Conservation (phyloP, 495 filamentous ascomycete species). For the Cercophora newfieldiana region DNA sequence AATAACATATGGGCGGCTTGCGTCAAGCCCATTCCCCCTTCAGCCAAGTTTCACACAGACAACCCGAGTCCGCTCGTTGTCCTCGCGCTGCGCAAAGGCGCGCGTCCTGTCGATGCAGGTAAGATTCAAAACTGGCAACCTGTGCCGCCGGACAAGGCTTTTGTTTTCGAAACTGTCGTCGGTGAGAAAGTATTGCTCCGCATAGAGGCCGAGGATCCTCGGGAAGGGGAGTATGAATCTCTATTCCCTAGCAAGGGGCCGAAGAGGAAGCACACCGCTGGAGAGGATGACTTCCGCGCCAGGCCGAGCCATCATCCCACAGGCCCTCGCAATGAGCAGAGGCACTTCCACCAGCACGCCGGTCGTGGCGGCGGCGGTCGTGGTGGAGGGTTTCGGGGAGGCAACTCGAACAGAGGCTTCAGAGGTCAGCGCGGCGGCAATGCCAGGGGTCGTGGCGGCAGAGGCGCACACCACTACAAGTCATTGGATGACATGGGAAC, state of each 20-base stretch:
- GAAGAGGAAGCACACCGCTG: conserved; percentile 56
- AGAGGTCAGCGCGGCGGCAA: conserved; percentile 32
- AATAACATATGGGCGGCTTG: conserved; percentile 84
- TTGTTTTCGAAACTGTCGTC: conserved; percentile 75
- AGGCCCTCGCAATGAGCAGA: conserved; percentile 28
- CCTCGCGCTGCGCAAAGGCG: conserved; percentile 67
- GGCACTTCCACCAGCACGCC: conserved; percentile 28
- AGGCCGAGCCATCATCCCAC: conserved; percentile 24
- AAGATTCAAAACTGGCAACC: conserved; percentile 86
- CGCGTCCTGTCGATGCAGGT: conserved; percentile 75
- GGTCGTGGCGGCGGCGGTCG: conserved; percentile 19
- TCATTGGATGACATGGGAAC: conserved; percentile 45
- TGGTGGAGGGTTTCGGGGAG: conserved; percentile 26
- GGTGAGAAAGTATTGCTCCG: conserved; percentile 83
- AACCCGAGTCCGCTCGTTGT: conserved; percentile 74
- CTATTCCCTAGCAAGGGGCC: conserved; percentile 54
- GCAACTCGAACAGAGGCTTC: conserved; percentile 32
- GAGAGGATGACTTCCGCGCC: conserved; percentile 50
- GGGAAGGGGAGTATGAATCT: conserved; percentile 60
- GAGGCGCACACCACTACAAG: conserved; percentile 40
- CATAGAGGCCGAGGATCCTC: conserved; percentile 67
- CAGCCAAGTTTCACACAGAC: conserved; percentile 68
- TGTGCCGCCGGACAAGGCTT: conserved; percentile 61
- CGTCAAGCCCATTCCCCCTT: conserved; percentile 68
- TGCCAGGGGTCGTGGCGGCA: conserved; percentile 24